These are phyloP conservation scores for Aspergillus sp. DNA, from an alignment of 2,329 filamentous ascomycete genomes.

Conservation along the genomic window DNA sequence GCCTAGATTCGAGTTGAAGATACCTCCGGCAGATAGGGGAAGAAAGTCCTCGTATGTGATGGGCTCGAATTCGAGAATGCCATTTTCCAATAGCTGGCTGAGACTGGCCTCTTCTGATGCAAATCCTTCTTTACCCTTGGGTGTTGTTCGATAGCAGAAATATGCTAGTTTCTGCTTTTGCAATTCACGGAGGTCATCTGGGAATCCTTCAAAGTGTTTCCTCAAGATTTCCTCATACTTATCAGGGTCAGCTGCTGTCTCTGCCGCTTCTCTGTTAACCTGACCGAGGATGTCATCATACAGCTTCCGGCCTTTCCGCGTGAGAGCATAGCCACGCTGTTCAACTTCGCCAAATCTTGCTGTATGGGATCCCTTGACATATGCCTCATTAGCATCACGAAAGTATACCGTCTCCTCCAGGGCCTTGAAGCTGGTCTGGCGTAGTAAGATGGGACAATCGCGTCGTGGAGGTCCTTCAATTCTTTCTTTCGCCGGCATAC, in stretches of 20 bases:
- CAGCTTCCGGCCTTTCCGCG: slow-evolving; percentile 45
- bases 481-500: slow-evolving; percentile 50
- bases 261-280: slow-evolving; percentile 21
- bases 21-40: slow-evolving; percentile 55
- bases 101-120: slow-evolving; percentile 16
- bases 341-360: slow-evolving; percentile 58
- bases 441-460: slow-evolving; percentile 50
- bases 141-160: slow-evolving; percentile 37
- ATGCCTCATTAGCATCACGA: slow-evolving; percentile 17
- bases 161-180: slow-evolving; percentile 42
- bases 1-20: slow-evolving; percentile 51
- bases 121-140: slow-evolving; percentile 4
- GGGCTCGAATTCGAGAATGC: slow-evolving; percentile 41
- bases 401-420: slow-evolving; percentile 53
- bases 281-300: slow-evolving; percentile 49
- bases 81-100: slow-evolving; percentile 35
- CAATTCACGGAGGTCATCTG: slow-evolving; percentile 47
- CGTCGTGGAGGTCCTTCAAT: slow-evolving; percentile 56
- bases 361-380: slow-evolving; percentile 45
- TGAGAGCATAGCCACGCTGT: slow-evolving; percentile 55
- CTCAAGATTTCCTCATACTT: slow-evolving; percentile 26
- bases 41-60: slow-evolving; percentile 59
- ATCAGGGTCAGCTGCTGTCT: background rate
- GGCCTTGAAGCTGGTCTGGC: slow-evolving; percentile 58
- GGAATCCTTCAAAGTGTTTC: slow-evolving; percentile 40